Percentiles rank a stretch among this genome's conserved stretches.
Conservation (phyloP, 192 early-diverging fungal species). For the Coemansia sp. region DNA sequence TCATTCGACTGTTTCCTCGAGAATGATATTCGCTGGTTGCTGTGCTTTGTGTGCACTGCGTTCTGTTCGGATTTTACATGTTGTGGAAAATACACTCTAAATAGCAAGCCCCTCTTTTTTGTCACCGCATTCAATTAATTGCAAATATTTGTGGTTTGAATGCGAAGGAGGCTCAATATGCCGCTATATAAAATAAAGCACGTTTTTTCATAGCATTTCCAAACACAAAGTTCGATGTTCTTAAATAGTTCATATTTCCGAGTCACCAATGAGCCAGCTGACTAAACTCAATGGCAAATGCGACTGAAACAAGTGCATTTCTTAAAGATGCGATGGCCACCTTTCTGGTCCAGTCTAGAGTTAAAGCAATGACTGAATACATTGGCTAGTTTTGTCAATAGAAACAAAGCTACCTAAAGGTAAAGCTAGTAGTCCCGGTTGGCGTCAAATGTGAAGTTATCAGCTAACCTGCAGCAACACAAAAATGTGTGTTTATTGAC, state of each 20-base stretch:
- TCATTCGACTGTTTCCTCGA: no score
- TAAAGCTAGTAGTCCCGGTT: neutral
- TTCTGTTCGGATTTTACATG: no score
- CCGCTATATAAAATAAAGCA: neutral
- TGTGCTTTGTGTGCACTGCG: no score
- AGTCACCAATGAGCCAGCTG: slow-evolving; percentile 3
- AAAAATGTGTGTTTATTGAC: neutral
- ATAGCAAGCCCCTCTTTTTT: neutral
- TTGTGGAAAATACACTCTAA: neutral
- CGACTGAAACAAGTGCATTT: neutral
- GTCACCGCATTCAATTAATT: neutral
- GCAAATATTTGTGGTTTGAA: neutral
- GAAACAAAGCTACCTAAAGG: neutral
- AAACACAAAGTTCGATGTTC: neutral
- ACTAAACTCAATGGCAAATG: neutral
- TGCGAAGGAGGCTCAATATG: neutral
- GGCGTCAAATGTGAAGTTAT: neutral
- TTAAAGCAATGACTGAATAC: neutral
- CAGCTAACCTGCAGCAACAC: neutral
- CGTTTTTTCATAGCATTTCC: neutral
- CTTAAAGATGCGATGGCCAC: neutral
- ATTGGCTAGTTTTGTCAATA: neutral
- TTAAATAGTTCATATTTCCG: neutral
- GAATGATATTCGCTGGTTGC: no score
- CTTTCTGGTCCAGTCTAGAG: no score